Evolutionary conservation across 2,329 filamentous ascomycete genomes (phyloP), one percentile per base, ranked within the genome.

Genomic region (Aspergillus sp.): DNA sequence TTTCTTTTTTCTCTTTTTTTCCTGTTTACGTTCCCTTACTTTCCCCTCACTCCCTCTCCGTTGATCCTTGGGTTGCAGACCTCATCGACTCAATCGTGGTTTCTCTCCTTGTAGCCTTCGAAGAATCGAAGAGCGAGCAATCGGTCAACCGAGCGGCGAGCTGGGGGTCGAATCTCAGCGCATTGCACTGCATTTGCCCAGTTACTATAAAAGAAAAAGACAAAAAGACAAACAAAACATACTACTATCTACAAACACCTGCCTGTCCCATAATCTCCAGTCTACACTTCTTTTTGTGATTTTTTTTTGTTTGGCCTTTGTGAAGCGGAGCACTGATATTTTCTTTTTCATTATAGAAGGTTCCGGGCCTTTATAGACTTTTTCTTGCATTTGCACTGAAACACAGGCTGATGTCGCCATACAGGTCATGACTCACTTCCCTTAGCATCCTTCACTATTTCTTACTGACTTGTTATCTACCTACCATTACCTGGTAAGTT

Each of bases 381-480:
- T 19, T 19, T 19, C 38, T 59, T 34, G 38, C 57, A 41, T 28
- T 17, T 22, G 11, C 13, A 5, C 49, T 59, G 57, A 53, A 54
- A 59, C 41, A 52, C 38, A 53, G 19, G 48, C 57, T 54, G 22
- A 59, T 41, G 17, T 28, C 28, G 3, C 15, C 8, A 38, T 53
- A 13, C 50, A 59, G 57, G 38, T 25, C 52, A 41, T 41, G 54
- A 43, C 45, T 38, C 23, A n/a, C 17, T 22, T 46, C 13, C 19
- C 48, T 46, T 25, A 3, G 23, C 9, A 17, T n/a, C 7, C 11
- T 45, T 46, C 34, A 57, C 31, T 28, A 19, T 43, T 15, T 46
- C 30, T 31, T 43, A 17, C 25, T 43, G 8, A 8, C 22, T 50
- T 25, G 41, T 57, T 30, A 22, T 56, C 11, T 11, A 19, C 13